A percentile compares a stretch with the other conserved stretches of the same genome.
Conservation (phyloP, 2,329 filamentous ascomycete species). For the Curvularia lunata region DNA sequence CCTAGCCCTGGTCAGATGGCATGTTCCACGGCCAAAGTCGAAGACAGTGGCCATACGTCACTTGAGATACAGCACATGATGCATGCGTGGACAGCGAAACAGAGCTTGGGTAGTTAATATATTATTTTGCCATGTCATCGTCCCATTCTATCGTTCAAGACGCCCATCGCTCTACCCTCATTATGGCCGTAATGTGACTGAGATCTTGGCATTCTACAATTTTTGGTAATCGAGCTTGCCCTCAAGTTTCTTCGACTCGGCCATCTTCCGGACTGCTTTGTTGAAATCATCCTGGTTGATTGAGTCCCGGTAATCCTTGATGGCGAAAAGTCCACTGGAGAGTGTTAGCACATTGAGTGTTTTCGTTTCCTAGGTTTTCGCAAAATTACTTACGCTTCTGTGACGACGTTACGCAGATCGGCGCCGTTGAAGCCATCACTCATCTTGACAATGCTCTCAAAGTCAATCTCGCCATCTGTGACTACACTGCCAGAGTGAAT, state of each 20-base stretch:
- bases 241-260: conserved; percentile 96
- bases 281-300: conserved; percentile 99
- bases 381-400: conserved; percentile 80
- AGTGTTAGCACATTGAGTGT: conserved; percentile 29
- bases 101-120: neutral
- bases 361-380: neutral
- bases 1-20: too few species aligned
- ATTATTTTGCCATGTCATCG: conserved; percentile 6
- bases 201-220: conserved; percentile 61
- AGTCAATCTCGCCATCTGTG: conserved; percentile 94
- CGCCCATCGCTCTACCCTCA: conserved; percentile 20
- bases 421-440: conserved; percentile 97
- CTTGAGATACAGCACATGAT: neutral
- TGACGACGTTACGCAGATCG: conserved; percentile 96
- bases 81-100: neutral
- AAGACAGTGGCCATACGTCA: conserved; percentile 1
- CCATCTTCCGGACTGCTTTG: conserved; percentile 97
- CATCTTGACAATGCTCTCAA: conserved; percentile 99
- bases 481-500: conserved; percentile 89
- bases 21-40: too few species aligned
- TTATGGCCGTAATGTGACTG: conserved; percentile 17
- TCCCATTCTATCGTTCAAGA: conserved; percentile 14
- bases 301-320: conserved; percentile 96
- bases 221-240: conserved; percentile 98
- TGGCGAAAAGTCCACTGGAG: conserved; percentile 85